Evolutionary conservation across 169 alveolate species (phyloP).

Genomic region (Perkinsus chesapeaki): DNA sequence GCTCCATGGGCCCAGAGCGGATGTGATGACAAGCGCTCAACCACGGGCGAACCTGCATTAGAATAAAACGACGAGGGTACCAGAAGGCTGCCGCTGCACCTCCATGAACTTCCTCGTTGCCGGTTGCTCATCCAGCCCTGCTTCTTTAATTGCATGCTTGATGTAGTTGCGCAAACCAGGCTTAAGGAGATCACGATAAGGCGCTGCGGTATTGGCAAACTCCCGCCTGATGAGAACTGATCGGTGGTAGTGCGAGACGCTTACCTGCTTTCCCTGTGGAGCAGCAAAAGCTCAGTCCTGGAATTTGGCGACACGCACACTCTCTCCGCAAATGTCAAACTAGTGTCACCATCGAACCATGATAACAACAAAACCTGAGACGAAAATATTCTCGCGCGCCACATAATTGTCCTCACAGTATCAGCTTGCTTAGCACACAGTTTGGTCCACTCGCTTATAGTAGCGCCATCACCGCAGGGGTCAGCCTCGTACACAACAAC

Average conservation of each 20-base stretch:
- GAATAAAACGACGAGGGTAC: not conserved
- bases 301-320: not conserved
- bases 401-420: not conserved
- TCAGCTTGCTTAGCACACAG: slow-evolving; percentile 6
- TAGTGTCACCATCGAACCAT: not conserved
- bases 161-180: slow-evolving; percentile 10
- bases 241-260: not conserved
- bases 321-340: not conserved
- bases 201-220: not conserved
- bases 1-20: not conserved
- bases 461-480: not conserved
- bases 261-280: not conserved
- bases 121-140: not conserved
- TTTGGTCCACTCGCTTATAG: slow-evolving; percentile 6
- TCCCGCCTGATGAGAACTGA: not conserved
- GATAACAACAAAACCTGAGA: not conserved
- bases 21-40: not conserved
- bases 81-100: not conserved
- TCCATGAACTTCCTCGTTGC: not conserved
- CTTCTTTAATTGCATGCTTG: not conserved
- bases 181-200: not conserved
- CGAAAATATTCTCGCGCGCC: not conserved
- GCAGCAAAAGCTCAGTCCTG: not conserved
- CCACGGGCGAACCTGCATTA: not conserved
- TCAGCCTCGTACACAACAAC: slow-evolving; percentile 5